Evolutionary conservation across 805 yeast genomes (phyloP).

Genomic region (Barnettozyma siamensis): DNA sequence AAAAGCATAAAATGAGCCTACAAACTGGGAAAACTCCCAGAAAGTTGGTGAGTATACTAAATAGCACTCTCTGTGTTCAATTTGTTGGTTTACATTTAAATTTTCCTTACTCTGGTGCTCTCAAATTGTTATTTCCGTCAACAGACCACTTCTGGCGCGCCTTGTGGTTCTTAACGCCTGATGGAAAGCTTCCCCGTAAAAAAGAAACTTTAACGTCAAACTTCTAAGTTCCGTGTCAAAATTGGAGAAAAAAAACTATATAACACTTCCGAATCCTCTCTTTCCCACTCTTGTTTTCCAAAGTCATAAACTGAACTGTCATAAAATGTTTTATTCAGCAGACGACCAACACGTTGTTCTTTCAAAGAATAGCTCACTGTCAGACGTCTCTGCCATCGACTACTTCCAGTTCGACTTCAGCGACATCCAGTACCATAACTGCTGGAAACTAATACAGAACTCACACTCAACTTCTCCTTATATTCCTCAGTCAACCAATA

Average conservation of each 20-base stretch:
- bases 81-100: too few relatives aligned
- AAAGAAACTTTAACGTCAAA: not conserved
- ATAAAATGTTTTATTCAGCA: constrained; percentile 16
- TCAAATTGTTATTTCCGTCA: too few relatives aligned
- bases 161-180: not conserved
- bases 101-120: too few relatives aligned
- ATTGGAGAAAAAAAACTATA: not conserved
- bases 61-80: too few relatives aligned
- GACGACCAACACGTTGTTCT: constrained; percentile 23
- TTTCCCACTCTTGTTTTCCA: too few relatives aligned
- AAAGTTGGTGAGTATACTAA: too few relatives aligned
- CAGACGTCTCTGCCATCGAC: constrained; percentile 30
- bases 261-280: not conserved
- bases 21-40: too few relatives aligned
- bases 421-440: constrained; percentile 31
- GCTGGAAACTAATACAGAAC: constrained; percentile 37
- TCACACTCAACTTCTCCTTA: constrained; percentile 23
- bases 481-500: constrained; percentile 31
- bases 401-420: constrained; percentile 34
- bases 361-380: constrained; percentile 10
- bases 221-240: not conserved
- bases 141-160: too few relatives aligned
- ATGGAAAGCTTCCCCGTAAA: not conserved
- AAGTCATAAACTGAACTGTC: not conserved
- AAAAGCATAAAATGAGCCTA: too few relatives aligned